Conservation (phyloP, 2,329 filamentous ascomycete species). For the Pezicula carpinea region DNA sequence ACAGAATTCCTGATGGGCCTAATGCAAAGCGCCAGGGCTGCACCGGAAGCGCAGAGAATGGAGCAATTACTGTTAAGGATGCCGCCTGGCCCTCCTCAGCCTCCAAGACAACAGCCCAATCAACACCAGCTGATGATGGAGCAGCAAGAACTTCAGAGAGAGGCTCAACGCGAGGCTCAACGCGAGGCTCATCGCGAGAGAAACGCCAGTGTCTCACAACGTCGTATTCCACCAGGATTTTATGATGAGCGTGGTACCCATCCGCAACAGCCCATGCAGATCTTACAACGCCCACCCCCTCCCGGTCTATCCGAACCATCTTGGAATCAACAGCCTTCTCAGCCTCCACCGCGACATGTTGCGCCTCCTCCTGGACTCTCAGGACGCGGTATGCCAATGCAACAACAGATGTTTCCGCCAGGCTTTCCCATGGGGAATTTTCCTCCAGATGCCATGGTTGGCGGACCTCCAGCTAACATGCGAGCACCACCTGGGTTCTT, state of each 20-base stretch:
- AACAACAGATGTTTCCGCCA: slow-evolving; percentile 54
- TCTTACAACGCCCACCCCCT: slow-evolving; percentile 57
- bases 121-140: slow-evolving; percentile 47
- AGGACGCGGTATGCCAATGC: slow-evolving; percentile 43
- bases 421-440: slow-evolving; percentile 50
- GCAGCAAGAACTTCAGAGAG: slow-evolving; percentile 26
- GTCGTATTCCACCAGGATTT: slow-evolving; percentile 25
- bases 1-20: slow-evolving; percentile 83
- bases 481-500: slow-evolving; percentile 45
- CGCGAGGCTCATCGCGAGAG: slow-evolving; percentile 27
- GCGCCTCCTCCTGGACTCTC: slow-evolving; percentile 57
- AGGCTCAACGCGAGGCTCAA: slow-evolving; percentile 35
- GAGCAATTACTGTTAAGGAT: slow-evolving; percentile 50
- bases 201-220: neutral
- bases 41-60: slow-evolving; percentile 44
- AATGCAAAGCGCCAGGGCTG: slow-evolving; percentile 57
- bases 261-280: slow-evolving; percentile 50
- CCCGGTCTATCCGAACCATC: slow-evolving; percentile 53
- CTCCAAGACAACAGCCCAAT: slow-evolving; percentile 15
- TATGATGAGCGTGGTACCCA: slow-evolving; percentile 25
- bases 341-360: slow-evolving; percentile 43
- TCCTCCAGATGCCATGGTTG: slow-evolving; percentile 41
- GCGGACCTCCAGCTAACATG: slow-evolving; percentile 30
- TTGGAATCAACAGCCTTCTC: slow-evolving; percentile 38
- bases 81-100: slow-evolving; percentile 7